Evolutionary conservation across 1,139 yeast genomes (phyloP).

Genomic region (Suhomyces ambrosiae): DNA sequence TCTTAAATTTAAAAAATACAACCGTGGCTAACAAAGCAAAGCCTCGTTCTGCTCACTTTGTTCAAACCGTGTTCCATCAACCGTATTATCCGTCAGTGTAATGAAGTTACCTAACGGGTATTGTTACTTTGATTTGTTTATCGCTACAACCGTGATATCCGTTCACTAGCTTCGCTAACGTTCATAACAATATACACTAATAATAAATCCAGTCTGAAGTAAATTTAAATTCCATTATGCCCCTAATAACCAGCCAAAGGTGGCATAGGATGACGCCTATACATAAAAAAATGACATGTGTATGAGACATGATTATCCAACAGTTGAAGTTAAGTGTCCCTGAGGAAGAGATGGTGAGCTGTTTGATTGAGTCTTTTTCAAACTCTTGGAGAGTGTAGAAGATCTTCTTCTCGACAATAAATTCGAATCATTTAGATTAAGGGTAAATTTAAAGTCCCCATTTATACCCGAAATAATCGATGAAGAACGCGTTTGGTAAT

Average conservation of each 20-base stretch:
- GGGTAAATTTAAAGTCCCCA: conserved; percentile 46
- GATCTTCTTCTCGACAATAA: conserved; percentile 41
- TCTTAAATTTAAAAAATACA: too few relatives aligned
- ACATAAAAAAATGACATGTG: neutral
- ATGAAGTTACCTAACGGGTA: too few relatives aligned
- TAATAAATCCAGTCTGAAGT: conserved; percentile 10
- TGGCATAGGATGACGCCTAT: neutral
- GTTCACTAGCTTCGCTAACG: neutral
- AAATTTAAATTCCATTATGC: conserved; percentile 8
- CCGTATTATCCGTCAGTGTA: too few relatives aligned
- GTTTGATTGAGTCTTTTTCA: conserved; percentile 13
- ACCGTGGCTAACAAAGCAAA: too few relatives aligned
- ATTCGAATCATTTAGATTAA: conserved; percentile 47
- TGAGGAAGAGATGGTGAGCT: conserved; percentile 5
- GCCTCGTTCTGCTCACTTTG: too few relatives aligned
- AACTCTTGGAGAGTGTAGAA: conserved; percentile 18
- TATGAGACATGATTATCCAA: conserved; percentile 3
- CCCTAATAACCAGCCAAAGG: neutral
- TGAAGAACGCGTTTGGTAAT: conserved; percentile 46
- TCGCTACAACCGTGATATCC: neutral
- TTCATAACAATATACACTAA: conserved; percentile 7
- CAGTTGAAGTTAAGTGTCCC: conserved; percentile 7
- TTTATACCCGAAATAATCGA: conserved; percentile 43
- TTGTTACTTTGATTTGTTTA: conserved; percentile 1
- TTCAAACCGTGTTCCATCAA: too few relatives aligned